These are phyloP conservation scores for Yarrowia sp. DNA, from an alignment of 805 yeast species.

Conservation along the genomic window DNA sequence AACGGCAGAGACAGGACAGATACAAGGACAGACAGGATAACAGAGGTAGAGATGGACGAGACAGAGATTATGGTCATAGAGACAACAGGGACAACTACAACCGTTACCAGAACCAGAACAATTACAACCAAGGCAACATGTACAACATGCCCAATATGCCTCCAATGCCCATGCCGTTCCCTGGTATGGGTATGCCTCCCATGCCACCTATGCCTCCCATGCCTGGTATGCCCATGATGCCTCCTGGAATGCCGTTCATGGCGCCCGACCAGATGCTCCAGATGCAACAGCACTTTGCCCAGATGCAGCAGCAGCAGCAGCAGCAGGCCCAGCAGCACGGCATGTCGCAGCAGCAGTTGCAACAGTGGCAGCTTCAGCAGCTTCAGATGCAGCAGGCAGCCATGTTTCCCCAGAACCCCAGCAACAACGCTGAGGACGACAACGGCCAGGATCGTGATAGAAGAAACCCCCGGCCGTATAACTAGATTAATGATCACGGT, in stretches of 20 bases:
- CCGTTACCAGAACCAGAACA: background rate
- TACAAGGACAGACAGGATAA: constrained; percentile 14
- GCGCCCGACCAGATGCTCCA: constrained; percentile 42
- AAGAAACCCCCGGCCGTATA: constrained; percentile 24
- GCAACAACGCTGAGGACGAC: constrained; percentile 41
- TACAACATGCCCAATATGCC: constrained; percentile 4
- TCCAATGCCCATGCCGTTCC: constrained; percentile 1
- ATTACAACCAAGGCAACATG: background rate
- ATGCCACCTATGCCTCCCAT: constrained; percentile 38
- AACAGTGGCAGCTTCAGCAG: constrained; percentile 41
- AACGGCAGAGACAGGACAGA: constrained; percentile 10
- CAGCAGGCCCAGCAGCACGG: constrained; percentile 18
- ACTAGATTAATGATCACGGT: background rate
- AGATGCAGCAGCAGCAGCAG: constrained; percentile 40
- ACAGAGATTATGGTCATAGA: background rate
- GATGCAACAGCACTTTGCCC: constrained; percentile 41
- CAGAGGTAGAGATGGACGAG: background rate
- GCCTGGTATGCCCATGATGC: constrained; percentile 40
- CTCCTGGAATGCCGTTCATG: constrained; percentile 24
- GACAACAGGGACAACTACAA: background rate
- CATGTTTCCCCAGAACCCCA: background rate
- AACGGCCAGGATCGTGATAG: constrained; percentile 12
- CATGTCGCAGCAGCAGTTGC: constrained; percentile 41
- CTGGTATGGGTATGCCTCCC: constrained; percentile 15
- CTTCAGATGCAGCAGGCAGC: constrained; percentile 10